A percentile compares a stretch with the other conserved stretches of the same genome.
These are phyloP conservation scores for Allium cepa DNA, from an alignment of 106 monocot genomes.

Conservation along the genomic window DNA sequence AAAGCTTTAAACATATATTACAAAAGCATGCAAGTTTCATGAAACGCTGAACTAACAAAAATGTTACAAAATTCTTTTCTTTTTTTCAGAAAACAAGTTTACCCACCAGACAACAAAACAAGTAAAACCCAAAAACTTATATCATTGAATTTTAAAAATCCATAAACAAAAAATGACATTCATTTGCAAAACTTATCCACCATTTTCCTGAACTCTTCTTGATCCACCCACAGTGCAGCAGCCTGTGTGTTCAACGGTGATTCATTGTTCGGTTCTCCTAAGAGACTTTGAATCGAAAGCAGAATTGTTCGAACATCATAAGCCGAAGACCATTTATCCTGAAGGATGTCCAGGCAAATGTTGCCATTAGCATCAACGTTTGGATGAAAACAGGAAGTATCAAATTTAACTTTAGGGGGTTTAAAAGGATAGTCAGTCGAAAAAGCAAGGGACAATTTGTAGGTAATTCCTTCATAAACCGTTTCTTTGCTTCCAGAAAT, in stretches of 20 bases:
- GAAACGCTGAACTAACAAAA: no score
- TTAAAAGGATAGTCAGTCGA: conserved; percentile 89
- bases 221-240: conserved; percentile 80
- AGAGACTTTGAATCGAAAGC: conserved; percentile 81
- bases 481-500: conserved; percentile 87
- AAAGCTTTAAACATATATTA: no score
- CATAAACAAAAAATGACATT: no score
- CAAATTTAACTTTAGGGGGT: conserved; percentile 91
- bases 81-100: no score
- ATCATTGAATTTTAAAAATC: no score
- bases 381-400: conserved; percentile 80
- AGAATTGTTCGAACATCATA: conserved; percentile 85
- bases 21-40: no score
- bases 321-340: conserved; percentile 99
- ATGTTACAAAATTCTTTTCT: no score
- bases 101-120: no score
- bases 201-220: conserved; percentile 95
- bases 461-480: conserved; percentile 76
- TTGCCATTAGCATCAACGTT: conserved; percentile 80
- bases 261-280: conserved; percentile 97
- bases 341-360: conserved; percentile 97
- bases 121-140: no score
- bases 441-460: conserved; percentile 77
- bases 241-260: conserved; percentile 96
- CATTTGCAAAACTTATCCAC: conserved; percentile 81